Base-by-base conservation (phyloP, 805 yeast species). In the Yamadazyma tumulicola region DNA sequence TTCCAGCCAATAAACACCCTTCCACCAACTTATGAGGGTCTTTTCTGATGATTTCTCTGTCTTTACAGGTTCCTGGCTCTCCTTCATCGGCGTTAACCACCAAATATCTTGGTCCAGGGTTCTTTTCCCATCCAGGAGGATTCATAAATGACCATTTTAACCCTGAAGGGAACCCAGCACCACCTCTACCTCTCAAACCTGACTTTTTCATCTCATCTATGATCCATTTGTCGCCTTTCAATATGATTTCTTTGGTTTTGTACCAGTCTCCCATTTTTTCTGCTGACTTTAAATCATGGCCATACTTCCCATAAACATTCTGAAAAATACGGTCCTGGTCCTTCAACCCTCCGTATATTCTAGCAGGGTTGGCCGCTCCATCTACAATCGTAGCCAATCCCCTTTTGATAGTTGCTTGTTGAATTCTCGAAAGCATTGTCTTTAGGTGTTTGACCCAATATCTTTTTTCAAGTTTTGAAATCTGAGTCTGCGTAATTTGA, bases 1-100 rank as follows among this genome's bases (percentile, higher is more conserved):
- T 72, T 34, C 95, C 95, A 14, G 93, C 88, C 45, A 86, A 71
- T 34, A 86, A 67, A 67, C 95, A 85, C n/a, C 95, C 95, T 61
- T 86, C 95, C 35, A 86, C 84, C 43, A 86, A 77, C 69, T 85
- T 86, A 60, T 86, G 95, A 27, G 95, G 95, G 57, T 85, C 95
- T 61, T 86, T 86, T 59, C 95, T 76, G 56, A 86, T 81, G 57
- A 86, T 86, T 61, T 86, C 95, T 57, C 95, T 76, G 62, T 86
- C 95, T 66, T 86, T 86, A 64, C 95, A 86, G 33, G 95, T 86
- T 42, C 95, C 95, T 10, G 95, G 95, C 64, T 86, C 95, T 51
- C 95, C 95, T 66, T 86, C 95, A 67, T 86, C 95, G 37, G 95
- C 95, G 61, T 86, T 86, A 51, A 86, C 87, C 31, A 86, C 94